Percentiles rank a stretch among this genome's conserved stretches.
Evolutionary conservation across 306 rosid species (phyloP).

Genomic region (Acmispon strigosus): DNA sequence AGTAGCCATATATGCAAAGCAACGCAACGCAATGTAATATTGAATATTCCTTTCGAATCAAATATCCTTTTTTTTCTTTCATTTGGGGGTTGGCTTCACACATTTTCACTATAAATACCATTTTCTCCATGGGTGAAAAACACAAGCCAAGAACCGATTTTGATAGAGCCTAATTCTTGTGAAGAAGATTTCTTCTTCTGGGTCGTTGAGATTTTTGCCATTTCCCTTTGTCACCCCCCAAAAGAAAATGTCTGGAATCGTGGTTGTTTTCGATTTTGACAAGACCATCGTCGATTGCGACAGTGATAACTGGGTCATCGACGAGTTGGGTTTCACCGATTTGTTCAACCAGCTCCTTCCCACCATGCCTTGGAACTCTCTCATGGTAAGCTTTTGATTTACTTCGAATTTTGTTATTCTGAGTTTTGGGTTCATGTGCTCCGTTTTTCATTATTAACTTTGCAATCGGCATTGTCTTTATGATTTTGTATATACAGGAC

Average conservation of each 20-base stretch:
- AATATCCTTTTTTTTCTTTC: not conserved
- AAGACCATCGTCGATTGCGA: slow-evolving; percentile 72
- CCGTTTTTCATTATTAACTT: not conserved
- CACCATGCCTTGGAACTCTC: slow-evolving; percentile 85
- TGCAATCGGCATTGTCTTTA: not conserved
- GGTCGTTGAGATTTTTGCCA: not conserved
- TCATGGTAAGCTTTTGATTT: slow-evolving; percentile 44
- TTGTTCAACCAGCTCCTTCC: slow-evolving; percentile 66
- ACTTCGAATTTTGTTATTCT: not conserved
- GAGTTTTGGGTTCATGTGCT: not conserved
- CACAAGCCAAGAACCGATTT: slow-evolving; percentile 10
- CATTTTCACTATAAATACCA: slow-evolving; percentile 38
- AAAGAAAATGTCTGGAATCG: slow-evolving; percentile 38
- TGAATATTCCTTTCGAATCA: slow-evolving; percentile 52
- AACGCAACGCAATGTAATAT: slow-evolving; percentile 17
- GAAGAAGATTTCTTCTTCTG: not conserved
- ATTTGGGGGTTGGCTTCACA: not conserved
- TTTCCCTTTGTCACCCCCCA: not conserved
- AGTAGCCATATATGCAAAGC: not conserved
- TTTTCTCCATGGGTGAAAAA: not conserved
- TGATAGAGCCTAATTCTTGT: not conserved
- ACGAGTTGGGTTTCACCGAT: slow-evolving; percentile 57
- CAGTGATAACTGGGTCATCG: slow-evolving; percentile 77
- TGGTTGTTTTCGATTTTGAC: slow-evolving; percentile 76
- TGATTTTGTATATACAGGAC: slow-evolving; percentile 36